phyloP scores from a whole-genome alignment of 345 rosid species.

The Citrus trifoliata region DNA sequence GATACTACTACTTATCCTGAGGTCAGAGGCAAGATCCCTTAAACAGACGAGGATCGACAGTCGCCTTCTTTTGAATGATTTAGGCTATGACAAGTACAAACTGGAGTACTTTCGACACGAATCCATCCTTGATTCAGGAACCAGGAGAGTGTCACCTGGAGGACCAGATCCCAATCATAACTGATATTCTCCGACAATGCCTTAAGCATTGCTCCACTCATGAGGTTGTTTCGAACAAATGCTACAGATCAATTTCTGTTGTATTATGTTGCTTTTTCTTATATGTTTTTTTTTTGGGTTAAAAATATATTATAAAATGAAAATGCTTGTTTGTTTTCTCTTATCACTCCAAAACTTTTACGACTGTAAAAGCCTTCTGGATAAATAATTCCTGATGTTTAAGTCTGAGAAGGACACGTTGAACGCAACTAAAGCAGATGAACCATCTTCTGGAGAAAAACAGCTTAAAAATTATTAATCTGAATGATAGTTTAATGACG shows the following conservation, averaged over 20 bases:
- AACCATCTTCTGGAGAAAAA: not conserved
- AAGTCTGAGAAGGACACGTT: not conserved
- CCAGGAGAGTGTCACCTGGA: slow-evolving; percentile 28
- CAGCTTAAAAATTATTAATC: not conserved
- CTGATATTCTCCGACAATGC: slow-evolving; percentile 4
- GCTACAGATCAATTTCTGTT: not conserved
- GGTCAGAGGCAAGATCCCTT: slow-evolving; percentile 13
- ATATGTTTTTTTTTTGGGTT: not conserved
- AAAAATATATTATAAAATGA: not conserved
- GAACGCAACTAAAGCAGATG: not conserved
- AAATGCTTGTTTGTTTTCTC: not conserved
- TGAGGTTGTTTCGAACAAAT: not conserved
- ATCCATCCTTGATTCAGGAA: not conserved
- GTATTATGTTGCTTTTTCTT: not conserved
- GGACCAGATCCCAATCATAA: slow-evolving; percentile 48
- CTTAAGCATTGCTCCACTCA: not conserved
- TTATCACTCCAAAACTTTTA: not conserved
- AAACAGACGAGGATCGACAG: not conserved
- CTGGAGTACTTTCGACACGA: slow-evolving; percentile 8
- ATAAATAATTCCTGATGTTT: no score
- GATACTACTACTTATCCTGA: slow-evolving; percentile 10
- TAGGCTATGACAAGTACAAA: slow-evolving; percentile 19
- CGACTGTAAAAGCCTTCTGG: not conserved
- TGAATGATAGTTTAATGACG: not conserved
- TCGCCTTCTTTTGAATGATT: slow-evolving; percentile 20